These are phyloP conservation scores for Ophiocordyceps camponoti-floridani DNA, from an alignment of 2,329 filamentous ascomycete species.

Conservation along the genomic window DNA sequence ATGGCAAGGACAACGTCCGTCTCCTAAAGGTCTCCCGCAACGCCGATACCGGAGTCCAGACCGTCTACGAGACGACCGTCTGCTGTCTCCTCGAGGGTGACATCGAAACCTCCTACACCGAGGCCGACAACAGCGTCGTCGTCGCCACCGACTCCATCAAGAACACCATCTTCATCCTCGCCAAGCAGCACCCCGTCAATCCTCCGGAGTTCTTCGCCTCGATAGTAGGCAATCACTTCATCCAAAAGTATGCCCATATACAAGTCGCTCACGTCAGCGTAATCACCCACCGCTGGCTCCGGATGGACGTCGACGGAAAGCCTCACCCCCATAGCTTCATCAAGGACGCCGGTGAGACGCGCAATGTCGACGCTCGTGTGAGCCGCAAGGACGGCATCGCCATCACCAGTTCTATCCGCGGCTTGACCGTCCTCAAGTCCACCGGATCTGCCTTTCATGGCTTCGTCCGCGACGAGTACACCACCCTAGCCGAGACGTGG, in stretches of 20 bases:
- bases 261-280: slow-evolving; percentile 66
- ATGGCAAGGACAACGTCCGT: slow-evolving; percentile 96
- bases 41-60: slow-evolving; percentile 57
- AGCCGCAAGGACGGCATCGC: slow-evolving; percentile 51
- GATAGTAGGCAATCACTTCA: slow-evolving; percentile 73
- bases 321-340: slow-evolving; percentile 91
- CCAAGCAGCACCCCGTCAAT: slow-evolving; percentile 81
- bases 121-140: slow-evolving; percentile 84
- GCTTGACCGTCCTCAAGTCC: slow-evolving; percentile 82
- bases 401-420: slow-evolving; percentile 61
- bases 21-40: slow-evolving; percentile 88
- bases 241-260: slow-evolving; percentile 79
- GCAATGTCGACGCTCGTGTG: slow-evolving; percentile 60
- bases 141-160: slow-evolving; percentile 97
- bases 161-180: slow-evolving; percentile 89
- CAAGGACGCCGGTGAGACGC: slow-evolving; percentile 75
- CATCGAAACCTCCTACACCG: slow-evolving; percentile 78
- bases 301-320: slow-evolving; percentile 72
- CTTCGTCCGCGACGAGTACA: slow-evolving; percentile 86
- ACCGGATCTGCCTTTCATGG: slow-evolving; percentile 93
- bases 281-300: slow-evolving; percentile 76
- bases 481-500: slow-evolving; percentile 76
- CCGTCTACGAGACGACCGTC: slow-evolving; percentile 87
- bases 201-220: slow-evolving; percentile 85
- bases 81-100: slow-evolving; percentile 84